Percentiles rank a stretch among this genome's conserved stretches.
These are phyloP conservation scores for Hanseniaspora jakobsenii DNA, from an alignment of 805 yeast genomes.

Conservation along the genomic window DNA sequence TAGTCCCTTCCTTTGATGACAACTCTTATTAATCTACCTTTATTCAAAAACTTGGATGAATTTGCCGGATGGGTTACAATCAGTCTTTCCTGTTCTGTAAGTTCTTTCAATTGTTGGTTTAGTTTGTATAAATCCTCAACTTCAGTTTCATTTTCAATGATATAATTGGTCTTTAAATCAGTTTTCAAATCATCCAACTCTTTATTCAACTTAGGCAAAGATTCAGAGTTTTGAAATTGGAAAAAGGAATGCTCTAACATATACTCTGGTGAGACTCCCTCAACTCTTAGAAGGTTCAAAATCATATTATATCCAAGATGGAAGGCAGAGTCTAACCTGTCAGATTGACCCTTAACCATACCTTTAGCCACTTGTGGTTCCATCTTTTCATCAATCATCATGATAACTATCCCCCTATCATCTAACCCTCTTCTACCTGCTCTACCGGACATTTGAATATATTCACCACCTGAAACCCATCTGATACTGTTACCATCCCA, in stretches of 20 bases:
- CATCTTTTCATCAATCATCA: constrained; percentile 99
- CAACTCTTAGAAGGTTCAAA: constrained; percentile 88
- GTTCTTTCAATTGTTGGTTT: constrained; percentile 55
- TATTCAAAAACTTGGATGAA: constrained; percentile 68
- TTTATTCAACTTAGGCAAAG: constrained; percentile 74
- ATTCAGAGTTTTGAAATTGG: constrained; percentile 87
- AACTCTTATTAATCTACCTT: constrained; percentile 73
- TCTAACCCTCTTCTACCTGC: constrained; percentile 99
- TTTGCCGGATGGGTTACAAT: constrained; percentile 87
- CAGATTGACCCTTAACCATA: constrained; percentile 99
- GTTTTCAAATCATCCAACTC: constrained; percentile 44
- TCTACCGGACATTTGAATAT: constrained; percentile 98
- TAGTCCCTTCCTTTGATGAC: constrained; percentile 49
- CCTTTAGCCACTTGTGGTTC: constrained; percentile 99
- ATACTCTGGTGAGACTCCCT: constrained; percentile 95
- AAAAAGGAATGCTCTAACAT: constrained; percentile 89
- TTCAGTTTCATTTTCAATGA: constrained; percentile 59
- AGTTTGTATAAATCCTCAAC: constrained; percentile 77
- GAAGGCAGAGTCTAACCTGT: constrained; percentile 92
- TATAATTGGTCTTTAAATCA: constrained; percentile 34
- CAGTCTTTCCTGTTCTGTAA: constrained; percentile 63
- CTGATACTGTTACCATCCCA: constrained; percentile 97
- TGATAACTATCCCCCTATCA: constrained; percentile 96
- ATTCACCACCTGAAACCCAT: constrained; percentile 99
- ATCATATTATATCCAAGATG: constrained; percentile 97